Conservation (phyloP, 164 flowering plant species). For the Vitis rotundifolia region DNA sequence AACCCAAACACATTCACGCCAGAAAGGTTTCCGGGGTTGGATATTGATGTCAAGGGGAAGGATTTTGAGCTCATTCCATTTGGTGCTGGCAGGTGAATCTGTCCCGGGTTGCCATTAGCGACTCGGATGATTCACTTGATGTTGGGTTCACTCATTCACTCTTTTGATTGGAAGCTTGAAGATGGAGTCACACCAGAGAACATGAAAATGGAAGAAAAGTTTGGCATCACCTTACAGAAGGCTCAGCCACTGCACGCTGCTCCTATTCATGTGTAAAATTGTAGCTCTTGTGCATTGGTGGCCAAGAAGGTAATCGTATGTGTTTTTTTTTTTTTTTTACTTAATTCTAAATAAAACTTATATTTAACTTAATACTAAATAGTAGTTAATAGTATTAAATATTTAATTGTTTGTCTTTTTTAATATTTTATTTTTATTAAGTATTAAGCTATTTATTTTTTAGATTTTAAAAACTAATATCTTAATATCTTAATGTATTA, state of each 20-base stretch:
- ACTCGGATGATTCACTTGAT: slow-evolving; percentile 12
- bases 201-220: slow-evolving; percentile 22
- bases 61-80: slow-evolving; percentile 26
- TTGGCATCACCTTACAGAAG: slow-evolving; percentile 22
- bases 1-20: slow-evolving; percentile 16
- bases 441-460: no score
- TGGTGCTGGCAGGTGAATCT: slow-evolving; percentile 16
- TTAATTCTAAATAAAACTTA: no score
- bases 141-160: slow-evolving; percentile 21
- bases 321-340: no score
- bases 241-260: slow-evolving; percentile 11
- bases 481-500: no score
- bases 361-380: no score
- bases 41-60: slow-evolving; percentile 15
- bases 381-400: no score
- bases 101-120: slow-evolving; percentile 24
- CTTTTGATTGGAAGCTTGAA: slow-evolving; percentile 26
- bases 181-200: slow-evolving; percentile 9
- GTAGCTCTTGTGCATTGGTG: no score
- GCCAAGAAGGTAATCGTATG: no score
- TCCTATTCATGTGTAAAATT: slow-evolving; percentile 6
- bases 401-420: no score
- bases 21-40: slow-evolving; percentile 26
- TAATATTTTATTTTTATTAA: no score
- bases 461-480: no score